A percentile compares a stretch with the other conserved stretches of the same genome.
Evolutionary conservation across 441 rosid genomes (phyloP).

Genomic region (Aleurites moluccanus): DNA sequence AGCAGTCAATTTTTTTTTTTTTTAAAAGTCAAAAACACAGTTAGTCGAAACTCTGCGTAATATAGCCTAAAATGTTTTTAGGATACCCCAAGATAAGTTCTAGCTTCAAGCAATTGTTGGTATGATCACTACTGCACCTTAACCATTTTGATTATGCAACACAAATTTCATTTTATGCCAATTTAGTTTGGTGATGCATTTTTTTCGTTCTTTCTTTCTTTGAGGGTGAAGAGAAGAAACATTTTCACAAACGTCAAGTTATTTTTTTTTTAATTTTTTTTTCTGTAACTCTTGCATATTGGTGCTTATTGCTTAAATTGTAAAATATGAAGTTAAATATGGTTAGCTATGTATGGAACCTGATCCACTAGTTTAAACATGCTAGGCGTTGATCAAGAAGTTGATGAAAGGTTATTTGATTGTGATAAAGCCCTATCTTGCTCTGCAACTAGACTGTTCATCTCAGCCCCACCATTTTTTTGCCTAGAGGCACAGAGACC

Average conservation of each 20-base stretch:
- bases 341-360: neutral
- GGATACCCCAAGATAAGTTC: neutral
- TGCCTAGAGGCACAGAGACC: too few relatives aligned
- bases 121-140: neutral
- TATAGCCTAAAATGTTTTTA: neutral
- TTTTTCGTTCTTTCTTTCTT: neutral
- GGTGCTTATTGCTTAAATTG: neutral
- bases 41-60: too few relatives aligned
- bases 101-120: neutral
- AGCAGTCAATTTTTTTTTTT: too few relatives aligned
- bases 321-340: neutral
- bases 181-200: neutral
- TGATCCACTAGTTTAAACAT: neutral
- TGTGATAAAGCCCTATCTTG: neutral
- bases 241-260: neutral
- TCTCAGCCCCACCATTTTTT: too few relatives aligned
- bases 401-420: neutral
- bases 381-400: neutral
- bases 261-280: neutral
- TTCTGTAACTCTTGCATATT: neutral
- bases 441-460: neutral
- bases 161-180: neutral
- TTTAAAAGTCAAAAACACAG: too few relatives aligned
- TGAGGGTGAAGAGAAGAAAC: neutral
- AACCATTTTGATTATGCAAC: neutral